phyloP scores from a whole-genome alignment of 768 basidiomycete species.

The Phaffia tasmanica region DNA sequence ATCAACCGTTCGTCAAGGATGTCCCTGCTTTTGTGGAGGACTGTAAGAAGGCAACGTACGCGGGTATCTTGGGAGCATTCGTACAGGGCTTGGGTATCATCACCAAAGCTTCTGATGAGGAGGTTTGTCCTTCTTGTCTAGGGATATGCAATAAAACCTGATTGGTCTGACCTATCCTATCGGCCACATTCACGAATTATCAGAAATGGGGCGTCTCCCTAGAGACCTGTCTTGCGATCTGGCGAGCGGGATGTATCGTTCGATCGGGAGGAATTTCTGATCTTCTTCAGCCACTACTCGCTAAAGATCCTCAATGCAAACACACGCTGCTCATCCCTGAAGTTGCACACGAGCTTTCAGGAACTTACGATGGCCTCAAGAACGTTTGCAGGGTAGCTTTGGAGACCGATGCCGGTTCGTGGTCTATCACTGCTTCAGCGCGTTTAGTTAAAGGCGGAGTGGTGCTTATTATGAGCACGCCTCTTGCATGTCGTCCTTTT shows the following conservation, averaged over 20 bases:
- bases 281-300: conserved; percentile 31
- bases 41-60: conserved; percentile 34
- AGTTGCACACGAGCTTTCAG: conserved; percentile 33
- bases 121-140: conserved; percentile 23
- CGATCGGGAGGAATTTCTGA: conserved; percentile 29
- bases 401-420: conserved; percentile 34
- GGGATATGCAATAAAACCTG: too few species aligned
- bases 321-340: conserved; percentile 32
- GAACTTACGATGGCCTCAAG: conserved; percentile 32
- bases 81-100: conserved; percentile 37
- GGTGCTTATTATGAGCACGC: conserved; percentile 30
- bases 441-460: conserved; percentile 34
- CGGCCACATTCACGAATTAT: not conserved
- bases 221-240: conserved; percentile 32
- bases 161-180: not conserved
- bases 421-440: conserved; percentile 33
- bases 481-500: not conserved
- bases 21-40: conserved; percentile 30
- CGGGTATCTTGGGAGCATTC: conserved; percentile 34
- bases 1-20: conserved; percentile 14
- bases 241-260: conserved; percentile 39
- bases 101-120: conserved; percentile 32
- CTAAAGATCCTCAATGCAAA: conserved; percentile 25
- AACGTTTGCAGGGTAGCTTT: conserved; percentile 30
- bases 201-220: conserved; percentile 34